Evolutionary conservation across 257 asterid genomes (phyloP).

Genomic region (Rubia yunnanensis): DNA sequence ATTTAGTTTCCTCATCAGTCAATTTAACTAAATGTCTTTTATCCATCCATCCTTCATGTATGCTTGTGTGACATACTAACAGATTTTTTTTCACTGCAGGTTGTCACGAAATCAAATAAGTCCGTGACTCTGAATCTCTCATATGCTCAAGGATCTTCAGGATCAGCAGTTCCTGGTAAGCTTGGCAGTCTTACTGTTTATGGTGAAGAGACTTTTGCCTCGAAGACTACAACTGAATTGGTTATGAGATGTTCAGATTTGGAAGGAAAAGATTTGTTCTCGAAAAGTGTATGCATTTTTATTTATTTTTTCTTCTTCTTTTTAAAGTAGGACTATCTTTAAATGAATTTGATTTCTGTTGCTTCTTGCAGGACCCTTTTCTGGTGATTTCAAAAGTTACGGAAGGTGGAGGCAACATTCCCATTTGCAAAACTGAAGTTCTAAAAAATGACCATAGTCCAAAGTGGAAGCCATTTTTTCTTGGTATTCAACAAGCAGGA

Average conservation of each 20-base stretch:
- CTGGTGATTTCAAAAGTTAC: conserved; percentile 67
- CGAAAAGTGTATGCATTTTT: conserved; percentile 64
- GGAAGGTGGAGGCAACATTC: conserved; percentile 59
- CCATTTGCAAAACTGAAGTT: conserved; percentile 97
- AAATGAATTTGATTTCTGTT: conserved; percentile 17
- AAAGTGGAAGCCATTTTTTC: conserved; percentile 61
- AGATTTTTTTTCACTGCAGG: conserved; percentile 31
- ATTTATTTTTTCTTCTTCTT: conserved; percentile 8
- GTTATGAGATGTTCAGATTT: conserved; percentile 75
- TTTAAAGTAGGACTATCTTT: conserved; percentile 22
- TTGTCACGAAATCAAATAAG: conserved; percentile 55
- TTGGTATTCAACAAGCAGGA: conserved; percentile 91
- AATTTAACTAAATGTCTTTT: not conserved
- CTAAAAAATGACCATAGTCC: conserved; percentile 75
- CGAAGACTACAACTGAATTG: conserved; percentile 81
- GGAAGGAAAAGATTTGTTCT: conserved; percentile 88
- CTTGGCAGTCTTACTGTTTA: conserved; percentile 60
- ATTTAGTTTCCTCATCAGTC: conserved; percentile 2
- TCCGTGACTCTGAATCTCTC: conserved; percentile 55
- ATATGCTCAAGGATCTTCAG: conserved; percentile 34
- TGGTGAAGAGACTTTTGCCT: conserved; percentile 77
- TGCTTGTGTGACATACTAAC: conserved; percentile 4
- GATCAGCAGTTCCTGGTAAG: conserved; percentile 31
- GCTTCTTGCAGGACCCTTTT: conserved; percentile 81
- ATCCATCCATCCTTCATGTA: not conserved